Evolutionary conservation across 257 asterid genomes (phyloP).

Genomic region (Salvia splendens): DNA sequence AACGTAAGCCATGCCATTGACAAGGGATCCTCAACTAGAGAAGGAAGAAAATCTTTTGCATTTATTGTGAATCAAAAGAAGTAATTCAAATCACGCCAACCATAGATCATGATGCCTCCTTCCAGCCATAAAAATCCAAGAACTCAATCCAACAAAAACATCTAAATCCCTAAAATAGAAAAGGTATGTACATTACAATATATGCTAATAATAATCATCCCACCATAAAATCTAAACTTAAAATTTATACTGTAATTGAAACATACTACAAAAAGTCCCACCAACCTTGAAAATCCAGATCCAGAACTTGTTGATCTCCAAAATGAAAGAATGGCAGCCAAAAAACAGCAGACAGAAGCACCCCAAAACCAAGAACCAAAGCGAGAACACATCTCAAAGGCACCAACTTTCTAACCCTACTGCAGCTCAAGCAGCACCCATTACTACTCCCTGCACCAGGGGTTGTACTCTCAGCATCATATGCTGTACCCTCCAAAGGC

Average conservation of each 20-base stretch:
- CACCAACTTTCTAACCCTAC: constrained; percentile 44
- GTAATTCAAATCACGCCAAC: constrained; percentile 19
- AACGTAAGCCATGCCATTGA: not conserved
- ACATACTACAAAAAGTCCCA: constrained; percentile 11
- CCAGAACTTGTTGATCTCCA: constrained; percentile 68
- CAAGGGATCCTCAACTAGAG: constrained; percentile 1
- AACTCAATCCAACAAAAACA: constrained; percentile 5
- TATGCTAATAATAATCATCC: constrained; percentile 18
- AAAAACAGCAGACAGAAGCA: constrained; percentile 67
- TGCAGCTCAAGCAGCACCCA: constrained; percentile 49
- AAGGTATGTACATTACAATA: constrained; percentile 23
- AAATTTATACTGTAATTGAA: not conserved
- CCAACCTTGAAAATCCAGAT: constrained; percentile 70
- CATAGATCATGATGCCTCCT: constrained; percentile 17
- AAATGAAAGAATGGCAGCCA: constrained; percentile 66
- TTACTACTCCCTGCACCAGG: constrained; percentile 38
- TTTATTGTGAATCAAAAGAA: not conserved
- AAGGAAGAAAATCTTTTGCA: not conserved
- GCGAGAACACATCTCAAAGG: constrained; percentile 67
- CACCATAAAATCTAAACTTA: constrained; percentile 6
- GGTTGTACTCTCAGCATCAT: constrained; percentile 52
- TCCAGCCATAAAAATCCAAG: constrained; percentile 8
- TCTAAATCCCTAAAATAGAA: constrained; percentile 8
- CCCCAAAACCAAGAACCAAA: constrained; percentile 65
- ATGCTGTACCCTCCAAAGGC: constrained; percentile 45